Base-by-base conservation (phyloP, 2,329 filamentous ascomycete genomes). In the Coniochaeta hoffmannii region DNA sequence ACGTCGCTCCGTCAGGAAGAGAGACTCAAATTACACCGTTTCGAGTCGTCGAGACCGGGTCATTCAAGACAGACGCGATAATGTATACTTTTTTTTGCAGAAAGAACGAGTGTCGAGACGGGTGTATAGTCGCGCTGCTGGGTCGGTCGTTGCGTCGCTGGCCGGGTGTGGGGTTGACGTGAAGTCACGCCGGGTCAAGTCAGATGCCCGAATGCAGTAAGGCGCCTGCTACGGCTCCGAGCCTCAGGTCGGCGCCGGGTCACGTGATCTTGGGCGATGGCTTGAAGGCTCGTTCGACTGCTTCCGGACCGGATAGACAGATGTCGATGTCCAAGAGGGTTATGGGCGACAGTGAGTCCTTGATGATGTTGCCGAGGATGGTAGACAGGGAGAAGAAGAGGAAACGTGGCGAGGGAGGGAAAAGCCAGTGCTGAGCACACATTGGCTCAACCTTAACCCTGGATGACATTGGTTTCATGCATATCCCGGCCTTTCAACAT, bases 141-240 rank as follows among this genome's bases (percentile, higher is more conserved):
- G 24, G 38, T 38, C 38, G 38, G 53, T 44, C 30, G 35, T 34
- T 44, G 26, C 35, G 24, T 44, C 41, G 35, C 26, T 46, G 41
- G 41, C 22, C 41, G 24, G 15, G 53, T 55, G 53, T 55, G 53
- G 53, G 53, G 53, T 55, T 55, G 53, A 55, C 53, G 53, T 35
- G 44, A 55, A 41, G 51, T 53, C 51, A 44, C 36, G 19, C 35
- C 35, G 26, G 51, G 34, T 46, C 24, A 41, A 46, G 41, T 46
- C 41, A 46, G 41, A 46, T 46, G 41, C 41, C 41, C 41, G 41
- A 46, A 32, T 32, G 7, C 19, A 46, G 41, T 28, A 46, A 46
- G 41, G 41, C 41, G 41, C 41, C n/a, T n/a, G n/a, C n/a, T n/a
- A 28, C 41, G 41, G 41, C 41, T 46, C 41, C 41, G 41, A 26